Evolutionary conservation across 177 flowering plant species (phyloP), one percentile per base, ranked within the genome.

Genomic region (Vitis hybrid): DNA sequence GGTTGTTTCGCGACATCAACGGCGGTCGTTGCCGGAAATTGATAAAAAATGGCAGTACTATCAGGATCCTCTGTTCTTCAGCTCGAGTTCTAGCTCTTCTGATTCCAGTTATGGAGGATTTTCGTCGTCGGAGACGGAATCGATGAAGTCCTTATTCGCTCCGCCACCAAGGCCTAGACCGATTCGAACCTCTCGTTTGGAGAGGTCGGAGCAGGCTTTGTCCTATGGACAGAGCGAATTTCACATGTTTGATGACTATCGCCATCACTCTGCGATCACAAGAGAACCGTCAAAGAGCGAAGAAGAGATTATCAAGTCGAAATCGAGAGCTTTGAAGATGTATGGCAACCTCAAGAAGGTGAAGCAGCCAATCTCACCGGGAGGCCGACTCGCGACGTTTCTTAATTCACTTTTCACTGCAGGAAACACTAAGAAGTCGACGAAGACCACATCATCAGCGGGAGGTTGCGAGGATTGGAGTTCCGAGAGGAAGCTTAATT

Each of bases 301-400:
- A 1, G 83, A 75, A 10, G 64, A 58, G 9, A 8, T 76, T 33
- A 50, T 71, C 51, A 82, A 79, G 71, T 74, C 83, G 13, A 75
- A 80, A 68, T 78, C 83, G 1, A 74, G 74, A 55, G 85, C 86
- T 3, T 39, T 76, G 72, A 87, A 83, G 75, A 80, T 83, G 26
- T 86, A 84, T 66, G 62, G 69, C 52, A 83, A 86, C 68, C 67
- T 86, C 51, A 88, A 83, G 84, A 86, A 83, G 66, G 72, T 80
- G 69, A 84, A 84, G 61, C 83, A 79, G 72, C 92, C 92, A 2
- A 77, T 83, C 72, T 88, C 92, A 0, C 92, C 92, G 0, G 88
- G 92, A 0, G 87, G 80, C 7, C 74, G 80, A 4, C 80, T 88
- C 48, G 68, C 88, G 1, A 80, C 55, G 15, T 85, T 86, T 67